Conservation (phyloP, 2,329 filamentous ascomycete species). For the Metarhizium brunneum region DNA sequence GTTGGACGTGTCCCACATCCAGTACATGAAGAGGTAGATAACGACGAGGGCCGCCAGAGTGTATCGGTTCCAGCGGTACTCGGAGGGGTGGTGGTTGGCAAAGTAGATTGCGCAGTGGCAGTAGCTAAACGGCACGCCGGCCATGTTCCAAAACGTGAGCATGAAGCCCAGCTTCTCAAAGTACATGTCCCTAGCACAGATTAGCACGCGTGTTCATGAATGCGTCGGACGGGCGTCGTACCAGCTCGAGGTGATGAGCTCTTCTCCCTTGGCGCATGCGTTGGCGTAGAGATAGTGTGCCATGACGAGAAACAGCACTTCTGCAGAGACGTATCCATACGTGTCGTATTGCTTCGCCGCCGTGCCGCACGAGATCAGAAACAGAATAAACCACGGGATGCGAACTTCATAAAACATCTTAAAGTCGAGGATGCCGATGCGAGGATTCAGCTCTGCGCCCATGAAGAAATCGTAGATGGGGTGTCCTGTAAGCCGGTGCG, state of each 20-base stretch:
- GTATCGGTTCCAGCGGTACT: constrained; percentile 65
- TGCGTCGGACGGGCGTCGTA: constrained; percentile 11
- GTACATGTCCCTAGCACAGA: constrained; percentile 65
- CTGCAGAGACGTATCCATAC: constrained; percentile 73
- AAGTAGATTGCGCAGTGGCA: constrained; percentile 88
- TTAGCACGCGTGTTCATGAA: background rate
- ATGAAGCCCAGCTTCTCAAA: constrained; percentile 95
- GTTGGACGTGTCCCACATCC: constrained; percentile 85
- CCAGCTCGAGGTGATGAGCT: constrained; percentile 78
- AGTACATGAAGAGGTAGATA: constrained; percentile 71
- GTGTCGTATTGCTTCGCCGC: constrained; percentile 72
- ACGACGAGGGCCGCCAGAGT: constrained; percentile 55
- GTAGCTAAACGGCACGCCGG: constrained; percentile 80
- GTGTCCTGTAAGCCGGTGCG: constrained; percentile 84
- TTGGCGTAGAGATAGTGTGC: constrained; percentile 87
- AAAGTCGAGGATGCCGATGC: constrained; percentile 74
- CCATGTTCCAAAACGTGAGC: constrained; percentile 94
- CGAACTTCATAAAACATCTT: constrained; percentile 96
- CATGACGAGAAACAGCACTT: constrained; percentile 73
- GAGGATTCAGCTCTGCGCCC: constrained; percentile 78
- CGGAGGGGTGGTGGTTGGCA: constrained; percentile 67
- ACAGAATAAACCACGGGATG: constrained; percentile 84
- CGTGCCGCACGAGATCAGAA: constrained; percentile 64
- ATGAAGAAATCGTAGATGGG: constrained; percentile 85
- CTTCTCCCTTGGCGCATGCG: constrained; percentile 83